A percentile compares a stretch with the other conserved stretches of the same genome.
phyloP scores from a whole-genome alignment of 2,329 filamentous ascomycete genomes.

The Claviceps paspali region DNA sequence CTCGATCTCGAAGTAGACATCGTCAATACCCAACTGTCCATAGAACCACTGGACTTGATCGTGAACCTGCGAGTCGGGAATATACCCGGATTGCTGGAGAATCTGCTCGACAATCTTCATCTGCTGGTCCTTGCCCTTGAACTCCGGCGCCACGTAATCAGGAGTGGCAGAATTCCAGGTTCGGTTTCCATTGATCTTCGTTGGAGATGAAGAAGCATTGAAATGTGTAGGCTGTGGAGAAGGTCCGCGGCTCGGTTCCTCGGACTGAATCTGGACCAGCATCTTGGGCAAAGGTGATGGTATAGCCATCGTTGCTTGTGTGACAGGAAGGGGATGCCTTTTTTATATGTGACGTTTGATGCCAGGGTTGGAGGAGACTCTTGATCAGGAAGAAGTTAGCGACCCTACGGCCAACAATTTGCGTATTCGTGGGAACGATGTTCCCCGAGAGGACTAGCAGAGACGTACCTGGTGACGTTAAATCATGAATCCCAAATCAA shows the following conservation, averaged over 20 bases:
- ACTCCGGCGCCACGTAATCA: constrained; percentile 88
- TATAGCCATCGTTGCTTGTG: constrained; percentile 16
- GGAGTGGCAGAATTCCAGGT: constrained; percentile 78
- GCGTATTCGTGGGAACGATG: too few relatives aligned
- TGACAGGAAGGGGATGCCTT: not conserved
- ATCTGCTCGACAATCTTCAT: constrained; percentile 76
- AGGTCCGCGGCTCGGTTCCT: constrained; percentile 44
- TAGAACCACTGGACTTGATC: constrained; percentile 94
- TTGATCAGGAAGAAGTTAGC: not conserved
- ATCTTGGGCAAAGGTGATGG: constrained; percentile 22
- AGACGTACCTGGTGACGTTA: too few relatives aligned
- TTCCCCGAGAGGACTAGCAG: too few relatives aligned
- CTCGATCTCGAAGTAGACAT: constrained; percentile 95
- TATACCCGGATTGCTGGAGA: constrained; percentile 67
- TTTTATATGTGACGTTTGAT: not conserved
- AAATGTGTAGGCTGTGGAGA: constrained; percentile 84
- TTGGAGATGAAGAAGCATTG: constrained; percentile 44
- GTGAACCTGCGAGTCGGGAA: constrained; percentile 70
- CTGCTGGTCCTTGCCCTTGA: constrained; percentile 83
- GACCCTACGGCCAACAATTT: not conserved
- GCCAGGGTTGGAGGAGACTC: not conserved
- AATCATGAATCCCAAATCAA: too few relatives aligned
- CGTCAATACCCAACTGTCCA: constrained; percentile 90
- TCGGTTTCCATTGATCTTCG: constrained; percentile 48
- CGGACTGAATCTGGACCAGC: constrained; percentile 24